phyloP scores from a whole-genome alignment of 108 stramenopile species.

The Nitzschia putrida region DNA sequence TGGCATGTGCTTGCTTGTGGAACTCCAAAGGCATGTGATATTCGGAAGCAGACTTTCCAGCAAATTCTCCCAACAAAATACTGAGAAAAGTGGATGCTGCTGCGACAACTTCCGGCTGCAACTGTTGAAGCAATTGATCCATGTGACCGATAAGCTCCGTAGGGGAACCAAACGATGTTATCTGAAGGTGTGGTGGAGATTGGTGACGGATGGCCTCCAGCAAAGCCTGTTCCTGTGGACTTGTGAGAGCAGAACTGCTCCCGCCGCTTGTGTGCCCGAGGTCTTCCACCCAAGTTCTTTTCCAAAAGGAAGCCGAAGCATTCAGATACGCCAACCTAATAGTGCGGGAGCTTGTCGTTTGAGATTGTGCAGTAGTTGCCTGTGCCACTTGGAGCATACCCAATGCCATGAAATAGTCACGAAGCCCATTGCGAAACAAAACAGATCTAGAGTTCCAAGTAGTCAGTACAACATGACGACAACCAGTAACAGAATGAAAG shows the following conservation, averaged over 20 bases:
- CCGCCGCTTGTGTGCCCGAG: not conserved
- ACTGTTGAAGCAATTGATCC: conserved; percentile 5
- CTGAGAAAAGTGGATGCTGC: conserved; percentile 54
- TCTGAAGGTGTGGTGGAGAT: conserved; percentile 19
- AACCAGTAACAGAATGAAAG: conserved; percentile 80
- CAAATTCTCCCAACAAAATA: conserved; percentile 69
- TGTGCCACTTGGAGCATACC: conserved; percentile 37
- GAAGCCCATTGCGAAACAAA: conserved; percentile 38
- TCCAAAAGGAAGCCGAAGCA: conserved; percentile 71
- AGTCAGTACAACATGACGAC: conserved; percentile 63
- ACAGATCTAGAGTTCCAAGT: conserved; percentile 51
- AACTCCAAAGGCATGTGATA: conserved; percentile 78
- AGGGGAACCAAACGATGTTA: conserved; percentile 8
- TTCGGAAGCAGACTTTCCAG: conserved; percentile 60
- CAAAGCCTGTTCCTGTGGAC: conserved; percentile 34
- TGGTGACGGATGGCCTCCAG: conserved; percentile 20
- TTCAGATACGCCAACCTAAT: conserved; percentile 61
- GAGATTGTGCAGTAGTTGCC: conserved; percentile 16
- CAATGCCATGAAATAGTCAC: conserved; percentile 63
- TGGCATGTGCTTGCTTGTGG: conserved; percentile 62
- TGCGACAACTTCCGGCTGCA: conserved; percentile 12
- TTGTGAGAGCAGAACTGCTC: conserved; percentile 15
- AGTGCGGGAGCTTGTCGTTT: conserved; percentile 28
- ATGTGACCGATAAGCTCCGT: not conserved
- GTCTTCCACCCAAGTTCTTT: conserved; percentile 65